phyloP scores from a whole-genome alignment of 2,329 filamentous ascomycete species.

The Colletotrichum sp. region DNA sequence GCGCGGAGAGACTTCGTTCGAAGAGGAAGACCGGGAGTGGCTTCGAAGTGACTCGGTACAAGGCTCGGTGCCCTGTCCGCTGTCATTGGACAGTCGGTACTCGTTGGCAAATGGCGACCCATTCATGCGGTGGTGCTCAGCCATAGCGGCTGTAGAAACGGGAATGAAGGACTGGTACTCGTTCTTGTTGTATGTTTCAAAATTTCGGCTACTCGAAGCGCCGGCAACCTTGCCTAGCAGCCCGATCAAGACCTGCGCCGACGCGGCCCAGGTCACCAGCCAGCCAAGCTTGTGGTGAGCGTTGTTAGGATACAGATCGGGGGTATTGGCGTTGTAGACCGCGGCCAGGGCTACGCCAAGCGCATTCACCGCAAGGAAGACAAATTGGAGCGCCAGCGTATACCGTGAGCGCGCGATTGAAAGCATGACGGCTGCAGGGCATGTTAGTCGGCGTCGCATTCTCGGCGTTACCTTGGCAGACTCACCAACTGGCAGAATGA shows the following conservation, averaged over 20 bases:
- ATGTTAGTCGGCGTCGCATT: background rate
- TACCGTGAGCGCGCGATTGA: slow-evolving; percentile 81
- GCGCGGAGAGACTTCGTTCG: slow-evolving; percentile 44
- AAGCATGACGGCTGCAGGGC: slow-evolving; percentile 75
- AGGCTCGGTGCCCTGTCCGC: slow-evolving; percentile 76
- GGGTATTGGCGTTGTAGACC: slow-evolving; percentile 80
- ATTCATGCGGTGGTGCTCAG: slow-evolving; percentile 50
- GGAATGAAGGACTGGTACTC: slow-evolving; percentile 68
- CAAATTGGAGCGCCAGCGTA: slow-evolving; percentile 71
- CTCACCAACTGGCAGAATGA: slow-evolving; percentile 75
- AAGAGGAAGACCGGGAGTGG: slow-evolving; percentile 65
- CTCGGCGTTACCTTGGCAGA: slow-evolving; percentile 17
- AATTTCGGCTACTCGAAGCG: background rate
- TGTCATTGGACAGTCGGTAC: slow-evolving; percentile 72
- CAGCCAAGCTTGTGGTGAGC: slow-evolving; percentile 90
- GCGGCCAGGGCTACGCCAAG: slow-evolving; percentile 68
- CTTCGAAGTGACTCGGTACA: slow-evolving; percentile 71
- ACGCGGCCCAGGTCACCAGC: slow-evolving; percentile 76
- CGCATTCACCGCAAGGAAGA: slow-evolving; percentile 68
- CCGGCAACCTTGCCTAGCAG: slow-evolving; percentile 67
- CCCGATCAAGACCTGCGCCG: slow-evolving; percentile 72
- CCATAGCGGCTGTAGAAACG: slow-evolving; percentile 60
- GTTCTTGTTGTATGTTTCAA: slow-evolving; percentile 25
- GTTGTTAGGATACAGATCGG: slow-evolving; percentile 86
- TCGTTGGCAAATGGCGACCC: background rate